phyloP scores from a whole-genome alignment of 2,329 filamentous ascomycete genomes.

The Raffaelea arxii region DNA sequence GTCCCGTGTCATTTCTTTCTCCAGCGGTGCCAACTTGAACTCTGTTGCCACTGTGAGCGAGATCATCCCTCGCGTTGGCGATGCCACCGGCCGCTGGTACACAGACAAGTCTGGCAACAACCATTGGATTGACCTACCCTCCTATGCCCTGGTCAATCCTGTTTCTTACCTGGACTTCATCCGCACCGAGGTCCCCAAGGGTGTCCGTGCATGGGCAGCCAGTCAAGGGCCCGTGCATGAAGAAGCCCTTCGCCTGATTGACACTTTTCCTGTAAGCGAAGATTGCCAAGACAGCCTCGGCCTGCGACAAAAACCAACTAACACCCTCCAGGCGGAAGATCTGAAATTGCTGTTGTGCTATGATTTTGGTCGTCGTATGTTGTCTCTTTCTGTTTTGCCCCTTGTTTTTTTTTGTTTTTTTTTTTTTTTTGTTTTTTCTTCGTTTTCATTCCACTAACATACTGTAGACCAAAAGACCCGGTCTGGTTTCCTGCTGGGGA shows the following conservation, averaged over 20 bases:
- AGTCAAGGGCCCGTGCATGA: slow-evolving; percentile 6
- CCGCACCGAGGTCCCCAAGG: background rate
- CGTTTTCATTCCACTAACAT: background rate
- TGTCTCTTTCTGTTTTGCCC: background rate
- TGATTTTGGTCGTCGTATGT: slow-evolving; percentile 12
- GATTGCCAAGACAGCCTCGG: too few relatives aligned
- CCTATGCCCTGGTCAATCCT: slow-evolving; percentile 8
- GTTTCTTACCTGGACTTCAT: slow-evolving; percentile 1
- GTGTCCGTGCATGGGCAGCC: slow-evolving; percentile 3
- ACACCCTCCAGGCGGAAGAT: slow-evolving; percentile 8
- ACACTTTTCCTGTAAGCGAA: background rate
- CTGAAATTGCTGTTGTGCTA: slow-evolving; percentile 9
- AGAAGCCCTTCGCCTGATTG: slow-evolving; percentile 10
- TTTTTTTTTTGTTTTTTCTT: background rate
- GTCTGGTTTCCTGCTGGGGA: slow-evolving; percentile 1
- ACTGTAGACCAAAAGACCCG: slow-evolving; percentile 10
- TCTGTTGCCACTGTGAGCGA: slow-evolving; percentile 4
- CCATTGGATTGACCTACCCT: slow-evolving; percentile 10
- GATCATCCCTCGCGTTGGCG: slow-evolving; percentile 7
- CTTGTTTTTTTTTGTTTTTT: slow-evolving; percentile 6
- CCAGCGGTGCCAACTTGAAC: slow-evolving; percentile 6
- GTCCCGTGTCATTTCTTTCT: slow-evolving; percentile 3
- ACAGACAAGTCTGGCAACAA: slow-evolving; percentile 7
- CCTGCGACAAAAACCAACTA: background rate
- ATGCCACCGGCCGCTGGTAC: slow-evolving; percentile 10